Base-by-base conservation (phyloP, 768 basidiomycete species). In the Podaxis sp. region DNA sequence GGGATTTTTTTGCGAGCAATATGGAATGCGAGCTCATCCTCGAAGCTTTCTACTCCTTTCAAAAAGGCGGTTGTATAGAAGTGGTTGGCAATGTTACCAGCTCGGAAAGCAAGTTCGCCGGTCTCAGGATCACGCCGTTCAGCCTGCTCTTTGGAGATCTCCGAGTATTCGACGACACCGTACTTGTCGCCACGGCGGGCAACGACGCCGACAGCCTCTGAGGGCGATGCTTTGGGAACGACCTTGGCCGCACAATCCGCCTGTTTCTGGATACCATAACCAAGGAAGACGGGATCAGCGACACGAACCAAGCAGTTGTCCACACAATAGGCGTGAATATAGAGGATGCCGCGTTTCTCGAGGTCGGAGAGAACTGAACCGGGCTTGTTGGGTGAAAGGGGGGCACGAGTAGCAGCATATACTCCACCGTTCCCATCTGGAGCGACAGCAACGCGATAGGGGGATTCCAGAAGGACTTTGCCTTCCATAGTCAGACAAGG, bases 291-390 rank as follows among this genome's bases (percentile, higher is more conserved):
- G 13, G 97, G 97, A 72, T 99, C 97, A 51, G 95, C 97, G 57
- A 99, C 93, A 63, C 89, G 86, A 64, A 98, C 97, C 61, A 99
- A 90, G 74, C 97, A 98, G 79, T 99, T 99, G 79, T 99, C 97
- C 67, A 99, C 97, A 69, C 96, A 88, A 78, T 97, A 98, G 2
- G 88, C 91, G 74, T 99, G 96, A 52, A 99, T 82, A 74, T 96
- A 97, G 61, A 86, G 82, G 63, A 98, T 77, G 44, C 86, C 84
- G 65, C 93, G 92, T 44, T 76, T 71, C 25, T 79, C 76, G 64
- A 98, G 82, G 72, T 98, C 94, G 42, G 89, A 81, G 44, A 99
- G 87, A 51, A 98, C 94, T 21, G 90, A 90, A 57, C 74, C 81
- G 18, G 83, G 78, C 64, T 81, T 80, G 36, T 81, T 70, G 27